Percentiles rank a stretch among this genome's conserved stretches.
phyloP scores from a whole-genome alignment of 768 basidiomycete genomes.

The Collybia sp. region DNA sequence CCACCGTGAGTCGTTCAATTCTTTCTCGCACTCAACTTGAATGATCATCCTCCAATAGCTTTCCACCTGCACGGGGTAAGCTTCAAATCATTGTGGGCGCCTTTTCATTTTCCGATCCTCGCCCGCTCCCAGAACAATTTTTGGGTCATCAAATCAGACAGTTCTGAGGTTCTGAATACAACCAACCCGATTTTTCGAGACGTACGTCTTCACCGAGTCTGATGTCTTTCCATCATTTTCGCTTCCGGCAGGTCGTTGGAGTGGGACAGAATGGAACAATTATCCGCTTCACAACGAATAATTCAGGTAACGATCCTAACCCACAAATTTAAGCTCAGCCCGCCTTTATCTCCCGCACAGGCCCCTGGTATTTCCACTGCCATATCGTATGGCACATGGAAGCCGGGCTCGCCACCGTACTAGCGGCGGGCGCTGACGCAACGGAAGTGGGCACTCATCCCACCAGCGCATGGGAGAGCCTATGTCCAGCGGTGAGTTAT shows the following conservation, averaged over 20 bases:
- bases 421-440: conserved; percentile 23
- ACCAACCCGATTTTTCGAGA: conserved; percentile 40
- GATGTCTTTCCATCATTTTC: neutral
- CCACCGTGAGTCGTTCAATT: conserved; percentile 15
- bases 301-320: conserved; percentile 8
- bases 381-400: conserved; percentile 36
- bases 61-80: conserved; percentile 27
- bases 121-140: conserved; percentile 28
- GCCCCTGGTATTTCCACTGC: conserved; percentile 20
- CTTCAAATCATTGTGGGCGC: neutral
- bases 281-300: conserved; percentile 19
- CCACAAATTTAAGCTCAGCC: too few relatives aligned
- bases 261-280: conserved; percentile 18
- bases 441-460: conserved; percentile 10
- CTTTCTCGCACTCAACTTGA: neutral
- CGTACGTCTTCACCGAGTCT: conserved; percentile 4
- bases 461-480: conserved; percentile 14
- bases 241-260: conserved; percentile 8
- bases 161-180: conserved; percentile 22
- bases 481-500: conserved; percentile 17
- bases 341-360: conserved; percentile 1
- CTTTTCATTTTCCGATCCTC: conserved; percentile 1
- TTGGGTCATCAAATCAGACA: conserved; percentile 33
- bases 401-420: conserved; percentile 37
- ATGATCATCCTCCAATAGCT: conserved; percentile 6